A percentile compares a stretch with the other conserved stretches of the same genome.
Evolutionary conservation across 805 yeast species (phyloP).

Genomic region (Cyberlindnera sargentensis): DNA sequence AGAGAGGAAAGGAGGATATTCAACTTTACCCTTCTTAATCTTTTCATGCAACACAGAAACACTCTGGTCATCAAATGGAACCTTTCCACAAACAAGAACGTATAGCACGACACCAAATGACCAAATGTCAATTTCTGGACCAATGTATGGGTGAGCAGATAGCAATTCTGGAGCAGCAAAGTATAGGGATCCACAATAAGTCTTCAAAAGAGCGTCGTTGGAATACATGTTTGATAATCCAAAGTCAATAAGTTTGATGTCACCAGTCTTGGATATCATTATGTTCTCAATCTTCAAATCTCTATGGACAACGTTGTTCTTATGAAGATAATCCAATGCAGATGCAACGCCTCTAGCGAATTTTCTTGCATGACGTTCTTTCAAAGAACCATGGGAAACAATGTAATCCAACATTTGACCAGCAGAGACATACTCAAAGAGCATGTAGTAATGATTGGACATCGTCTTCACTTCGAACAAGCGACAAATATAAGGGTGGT

Average conservation of each 20-base stretch:
- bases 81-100: slow-evolving; percentile 95
- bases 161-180: slow-evolving; percentile 98
- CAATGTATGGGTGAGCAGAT: slow-evolving; percentile 86
- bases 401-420: slow-evolving; percentile 97
- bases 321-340: slow-evolving; percentile 90
- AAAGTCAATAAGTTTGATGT: slow-evolving; percentile 91
- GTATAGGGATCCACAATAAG: slow-evolving; percentile 95
- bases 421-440: slow-evolving; percentile 94
- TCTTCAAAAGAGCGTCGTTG: slow-evolving; percentile 63
- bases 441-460: slow-evolving; percentile 95
- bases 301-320: slow-evolving; percentile 92
- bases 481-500: slow-evolving; percentile 89
- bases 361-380: slow-evolving; percentile 89
- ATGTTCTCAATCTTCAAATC: slow-evolving; percentile 95
- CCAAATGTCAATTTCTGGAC: slow-evolving; percentile 99
- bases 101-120: slow-evolving; percentile 94
- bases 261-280: slow-evolving; percentile 89
- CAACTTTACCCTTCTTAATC: slow-evolving; percentile 87
- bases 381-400: slow-evolving; percentile 90
- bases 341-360: slow-evolving; percentile 93
- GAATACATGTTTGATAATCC: slow-evolving; percentile 88
- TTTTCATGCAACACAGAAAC: slow-evolving; percentile 89
- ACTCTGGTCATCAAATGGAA: slow-evolving; percentile 94
- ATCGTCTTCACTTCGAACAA: slow-evolving; percentile 90
- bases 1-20: slow-evolving; percentile 79